Evolutionary conservation across 1,139 yeast species (phyloP), one percentile per base, ranked within the genome.

Genomic region (Candida glucosophila): DNA sequence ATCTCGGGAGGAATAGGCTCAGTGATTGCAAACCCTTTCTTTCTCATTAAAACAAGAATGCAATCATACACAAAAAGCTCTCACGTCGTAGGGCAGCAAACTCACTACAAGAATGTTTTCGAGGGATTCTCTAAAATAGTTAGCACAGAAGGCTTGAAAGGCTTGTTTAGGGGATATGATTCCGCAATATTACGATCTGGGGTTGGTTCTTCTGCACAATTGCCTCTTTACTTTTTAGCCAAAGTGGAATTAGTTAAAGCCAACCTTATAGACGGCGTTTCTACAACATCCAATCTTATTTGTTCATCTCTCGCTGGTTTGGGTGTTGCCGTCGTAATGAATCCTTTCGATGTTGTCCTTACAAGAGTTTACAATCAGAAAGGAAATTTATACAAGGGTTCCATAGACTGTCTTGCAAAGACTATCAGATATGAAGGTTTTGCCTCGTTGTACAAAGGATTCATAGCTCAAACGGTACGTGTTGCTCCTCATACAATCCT

Each of bases 131-230:
- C 54, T 9, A 62, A 74, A 17, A 74, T 90, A 22, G 73, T 60
- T 45, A 56, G 54, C 26, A 52, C 67, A 1, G 95, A 83, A 44
- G 97, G 97, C 3, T 25, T 85, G 34, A 57, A 52, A 29, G 97
- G 96, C 2, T 61, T 82, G 33, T 88, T 76, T 55, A 67, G 94
- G 35, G 98, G 98, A 35, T 85, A 86, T 4, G 95, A 85, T 49
- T 95, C 98, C 3, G 97, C 98, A 2, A 72, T 86, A 23, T 58
- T 90, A 36, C 72, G 98, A 53, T 90, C 98, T 1, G 95, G 96
- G 43, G 82, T 90, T 25, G 98, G 98, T 2, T 88, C 97, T 7
- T 71, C 95, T 19, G 96, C 86, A 16, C 98, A 90, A 58, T 62
- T 90, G 41, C 97, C 98, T n/a, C 74, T 86, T 26, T 90, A 90